These are phyloP conservation scores for Conringia planisiliqua DNA, from an alignment of 345 rosid species.

Conservation along the genomic window DNA sequence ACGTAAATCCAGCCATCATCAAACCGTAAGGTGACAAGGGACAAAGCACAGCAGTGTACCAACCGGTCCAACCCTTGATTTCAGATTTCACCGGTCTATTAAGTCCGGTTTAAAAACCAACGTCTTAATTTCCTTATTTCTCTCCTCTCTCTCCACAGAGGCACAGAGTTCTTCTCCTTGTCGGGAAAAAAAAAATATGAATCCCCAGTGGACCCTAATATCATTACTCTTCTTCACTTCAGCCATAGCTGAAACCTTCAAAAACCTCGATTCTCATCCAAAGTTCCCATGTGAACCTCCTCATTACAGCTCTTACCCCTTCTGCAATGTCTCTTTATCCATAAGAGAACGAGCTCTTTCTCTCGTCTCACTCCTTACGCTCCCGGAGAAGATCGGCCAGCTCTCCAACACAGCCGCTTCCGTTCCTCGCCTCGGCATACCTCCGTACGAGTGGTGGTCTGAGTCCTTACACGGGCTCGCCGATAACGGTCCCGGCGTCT, in stretches of 20 bases:
- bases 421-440: slow-evolving; percentile 75
- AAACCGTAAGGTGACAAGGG: background rate
- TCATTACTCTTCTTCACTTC: slow-evolving; percentile 21
- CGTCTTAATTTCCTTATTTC: background rate
- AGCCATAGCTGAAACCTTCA: slow-evolving; percentile 27
- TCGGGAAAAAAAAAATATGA: slow-evolving; percentile 11
- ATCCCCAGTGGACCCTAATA: slow-evolving; percentile 1
- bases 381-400: slow-evolving; percentile 64
- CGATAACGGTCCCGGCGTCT: slow-evolving; percentile 79
- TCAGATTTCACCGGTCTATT: background rate
- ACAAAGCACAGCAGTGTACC: background rate
- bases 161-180: background rate
- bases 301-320: slow-evolving; percentile 42
- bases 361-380: slow-evolving; percentile 67
- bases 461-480: slow-evolving; percentile 92
- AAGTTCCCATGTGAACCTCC: slow-evolving; percentile 65
- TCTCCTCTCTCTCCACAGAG: background rate
- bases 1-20: background rate
- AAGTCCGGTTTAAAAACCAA: slow-evolving; percentile 4
- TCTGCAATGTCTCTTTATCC: slow-evolving; percentile 71
- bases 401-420: slow-evolving; percentile 69
- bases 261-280: slow-evolving; percentile 17
- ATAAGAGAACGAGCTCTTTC: slow-evolving; percentile 50
- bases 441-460: slow-evolving; percentile 93
- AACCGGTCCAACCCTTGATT: slow-evolving; percentile 1